Evolutionary conservation across 2,329 filamentous ascomycete species (phyloP), one percentile per base, ranked within the genome.

Genomic region (Fusarium aywerte): DNA sequence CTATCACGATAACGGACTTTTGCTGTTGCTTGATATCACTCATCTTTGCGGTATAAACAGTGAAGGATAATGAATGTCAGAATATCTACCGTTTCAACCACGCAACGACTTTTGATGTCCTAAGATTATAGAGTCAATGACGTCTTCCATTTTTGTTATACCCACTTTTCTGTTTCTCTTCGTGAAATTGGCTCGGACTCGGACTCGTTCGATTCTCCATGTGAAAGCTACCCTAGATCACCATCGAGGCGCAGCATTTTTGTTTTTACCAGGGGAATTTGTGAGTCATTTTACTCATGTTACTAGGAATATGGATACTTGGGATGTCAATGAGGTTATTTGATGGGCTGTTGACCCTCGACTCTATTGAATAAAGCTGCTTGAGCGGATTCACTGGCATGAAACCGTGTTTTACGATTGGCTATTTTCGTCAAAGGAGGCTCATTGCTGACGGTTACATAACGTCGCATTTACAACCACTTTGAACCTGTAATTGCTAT

Each of bases 1-100:
- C 75, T 53, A 76, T 62, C 58, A 76, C 65, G 27, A 76, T 67
- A 23, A 69, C 73, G 18, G 72, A 74, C 59, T 72, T 75, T 27
- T 63, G 62, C 50, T 73, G 73, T 43, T 67, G 40, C 38, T 67
- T 68, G 15, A 48, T 38, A 36, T 60, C 33, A 32, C 35, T 53
- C 58, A 67, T 69, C 47, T 65, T 54, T 10, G 18, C 36, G 29
- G 36, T 45, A 36, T 51, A 35, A 20, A 38, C 6, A 48, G 31
- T 56, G 39, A 45, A 49, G 20, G 35, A 44, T 33, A 36, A 49
- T 38, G n/a, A 15, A 48, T 53, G 33, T 33, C 16, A 32, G n/a
- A 18, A 15, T 5, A 2, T 6, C 11, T 5, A 16, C 9, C 31
- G 15, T 31, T 13, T 65, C 27, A 58, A 13, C 39, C 29, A 23